phyloP scores from a whole-genome alignment of 2,329 filamentous ascomycete species.

The Westerdykella aurantiaca region DNA sequence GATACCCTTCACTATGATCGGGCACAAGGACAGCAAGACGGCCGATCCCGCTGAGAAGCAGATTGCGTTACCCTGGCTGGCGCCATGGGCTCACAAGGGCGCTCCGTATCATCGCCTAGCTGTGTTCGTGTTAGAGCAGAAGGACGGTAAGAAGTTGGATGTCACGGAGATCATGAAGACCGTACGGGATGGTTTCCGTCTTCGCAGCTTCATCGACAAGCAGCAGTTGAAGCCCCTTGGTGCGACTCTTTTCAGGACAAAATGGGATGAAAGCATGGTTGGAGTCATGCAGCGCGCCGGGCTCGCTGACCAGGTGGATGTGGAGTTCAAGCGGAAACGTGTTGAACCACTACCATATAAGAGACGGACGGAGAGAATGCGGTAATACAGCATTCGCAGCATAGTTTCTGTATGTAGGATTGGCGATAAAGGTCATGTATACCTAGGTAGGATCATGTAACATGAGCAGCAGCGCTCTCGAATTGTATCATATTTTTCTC shows the following conservation, averaged over 20 bases:
- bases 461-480: not conserved
- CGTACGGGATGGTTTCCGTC: constrained; percentile 63
- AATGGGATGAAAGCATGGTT: constrained; percentile 86
- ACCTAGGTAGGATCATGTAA: not conserved
- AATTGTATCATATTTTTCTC: not conserved
- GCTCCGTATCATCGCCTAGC: constrained; percentile 84
- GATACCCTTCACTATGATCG: constrained; percentile 28
- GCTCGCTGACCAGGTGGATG: constrained; percentile 62
- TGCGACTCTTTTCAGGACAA: constrained; percentile 77
- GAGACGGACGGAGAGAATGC: constrained; percentile 49
- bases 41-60: constrained; percentile 48
- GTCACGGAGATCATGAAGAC: constrained; percentile 66
- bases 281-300: constrained; percentile 77
- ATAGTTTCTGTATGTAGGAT: not conserved
- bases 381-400: constrained; percentile 21
- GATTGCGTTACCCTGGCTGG: constrained; percentile 72
- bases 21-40: constrained; percentile 34
- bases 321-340: constrained; percentile 79
- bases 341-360: constrained; percentile 63
- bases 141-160: constrained; percentile 42
- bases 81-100: constrained; percentile 83
- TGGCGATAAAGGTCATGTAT: not conserved
- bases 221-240: constrained; percentile 68
- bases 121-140: constrained; percentile 78
- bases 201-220: constrained; percentile 68